Conservation (phyloP, 2,329 filamentous ascomycete species). For the Boeremia exigua region DNA sequence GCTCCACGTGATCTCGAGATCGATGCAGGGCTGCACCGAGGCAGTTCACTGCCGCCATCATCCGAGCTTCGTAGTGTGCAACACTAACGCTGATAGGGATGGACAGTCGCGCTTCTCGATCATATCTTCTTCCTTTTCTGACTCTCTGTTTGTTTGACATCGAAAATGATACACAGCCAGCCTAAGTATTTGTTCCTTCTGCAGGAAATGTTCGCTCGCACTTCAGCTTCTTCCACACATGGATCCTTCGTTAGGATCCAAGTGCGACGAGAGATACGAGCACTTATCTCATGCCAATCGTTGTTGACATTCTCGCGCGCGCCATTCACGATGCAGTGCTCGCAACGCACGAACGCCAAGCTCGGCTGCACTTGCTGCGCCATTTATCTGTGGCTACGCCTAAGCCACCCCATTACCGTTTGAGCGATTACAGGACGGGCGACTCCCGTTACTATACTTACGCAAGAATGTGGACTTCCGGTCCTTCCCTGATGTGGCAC, state of each 20-base stretch:
- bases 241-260: background rate
- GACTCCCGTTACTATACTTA: conserved; percentile 9
- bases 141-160: too few species aligned
- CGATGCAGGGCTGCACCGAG: too few species aligned
- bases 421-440: conserved; percentile 2
- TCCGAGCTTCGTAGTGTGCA: too few species aligned
- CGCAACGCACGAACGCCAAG: conserved; percentile 10
- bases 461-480: conserved; percentile 9
- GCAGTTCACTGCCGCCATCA: too few species aligned
- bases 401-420: conserved; percentile 16
- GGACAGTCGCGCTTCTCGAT: too few species aligned
- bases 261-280: background rate
- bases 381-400: conserved; percentile 18
- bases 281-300: conserved; percentile 3
- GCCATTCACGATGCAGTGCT: conserved; percentile 4
- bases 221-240: background rate
- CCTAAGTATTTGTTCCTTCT: background rate
- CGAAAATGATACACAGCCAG: too few species aligned
- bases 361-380: conserved; percentile 15
- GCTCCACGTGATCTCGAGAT: too few species aligned
- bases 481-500: conserved; percentile 9
- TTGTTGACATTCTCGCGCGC: conserved; percentile 5
- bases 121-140: too few species aligned
- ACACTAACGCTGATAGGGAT: too few species aligned
- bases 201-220: background rate